Percentiles rank a stretch among this genome's conserved stretches.
These are phyloP conservation scores for Ustilago sp. DNA, from an alignment of 1,284 basidiomycete species.

Conservation along the genomic window DNA sequence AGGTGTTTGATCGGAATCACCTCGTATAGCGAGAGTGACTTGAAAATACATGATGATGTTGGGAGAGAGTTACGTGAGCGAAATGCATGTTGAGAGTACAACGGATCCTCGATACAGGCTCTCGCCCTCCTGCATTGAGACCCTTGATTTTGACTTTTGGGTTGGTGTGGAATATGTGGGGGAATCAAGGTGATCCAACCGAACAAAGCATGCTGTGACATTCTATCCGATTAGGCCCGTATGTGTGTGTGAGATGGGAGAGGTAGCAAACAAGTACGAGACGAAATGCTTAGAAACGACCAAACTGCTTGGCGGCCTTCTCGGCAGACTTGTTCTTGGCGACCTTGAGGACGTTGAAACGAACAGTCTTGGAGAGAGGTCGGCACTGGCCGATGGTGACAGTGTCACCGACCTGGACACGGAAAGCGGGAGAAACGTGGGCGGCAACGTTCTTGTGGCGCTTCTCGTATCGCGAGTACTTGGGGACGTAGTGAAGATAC, in stretches of 20 bases:
- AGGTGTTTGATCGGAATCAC: slow-evolving; percentile 19
- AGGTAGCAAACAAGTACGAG: not conserved
- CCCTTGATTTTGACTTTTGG: slow-evolving; percentile 27
- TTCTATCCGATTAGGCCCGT: not conserved
- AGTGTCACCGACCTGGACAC: slow-evolving; percentile 81
- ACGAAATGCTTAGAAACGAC: slow-evolving; percentile 81
- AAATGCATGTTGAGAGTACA: slow-evolving; percentile 50
- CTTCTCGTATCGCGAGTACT: slow-evolving; percentile 80
- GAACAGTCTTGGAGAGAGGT: slow-evolving; percentile 98
- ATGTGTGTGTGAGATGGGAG: not conserved
- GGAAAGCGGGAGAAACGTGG: slow-evolving; percentile 98
- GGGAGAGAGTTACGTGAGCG: slow-evolving; percentile 4
- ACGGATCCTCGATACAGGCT: slow-evolving; percentile 33
- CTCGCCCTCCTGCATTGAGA: slow-evolving; percentile 46
- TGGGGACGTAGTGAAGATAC: slow-evolving; percentile 95
- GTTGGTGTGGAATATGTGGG: not conserved
- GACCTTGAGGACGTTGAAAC: slow-evolving; percentile 96
- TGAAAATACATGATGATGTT: slow-evolving; percentile 37
- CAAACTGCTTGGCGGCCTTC: slow-evolving; percentile 81
- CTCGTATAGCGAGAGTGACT: slow-evolving; percentile 24
- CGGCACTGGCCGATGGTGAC: slow-evolving; percentile 99
- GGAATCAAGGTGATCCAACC: not conserved
- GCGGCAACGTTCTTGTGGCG: slow-evolving; percentile 96
- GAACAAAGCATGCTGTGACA: not conserved
- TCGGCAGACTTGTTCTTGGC: slow-evolving; percentile 71